These are phyloP conservation scores for Mycena chlorophos DNA, from an alignment of 768 basidiomycete genomes.

Conservation along the genomic window DNA sequence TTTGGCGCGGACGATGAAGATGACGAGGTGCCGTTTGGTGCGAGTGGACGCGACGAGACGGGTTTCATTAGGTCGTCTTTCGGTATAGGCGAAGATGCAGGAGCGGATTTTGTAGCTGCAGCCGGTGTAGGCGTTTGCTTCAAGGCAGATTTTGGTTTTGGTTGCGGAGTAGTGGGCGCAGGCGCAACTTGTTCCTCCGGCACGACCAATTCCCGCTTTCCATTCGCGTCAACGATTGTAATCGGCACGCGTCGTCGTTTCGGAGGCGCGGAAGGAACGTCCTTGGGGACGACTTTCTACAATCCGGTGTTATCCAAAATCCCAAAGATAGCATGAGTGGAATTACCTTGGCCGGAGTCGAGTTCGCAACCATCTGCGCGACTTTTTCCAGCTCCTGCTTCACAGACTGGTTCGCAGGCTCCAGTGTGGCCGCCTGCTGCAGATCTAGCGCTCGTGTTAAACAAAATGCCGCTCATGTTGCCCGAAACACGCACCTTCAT, in stretches of 20 bases:
- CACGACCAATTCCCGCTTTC: slow-evolving; percentile 11
- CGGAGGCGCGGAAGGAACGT: slow-evolving; percentile 26
- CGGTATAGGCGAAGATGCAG: not conserved
- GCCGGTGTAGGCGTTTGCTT: slow-evolving; percentile 7
- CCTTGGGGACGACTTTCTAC: slow-evolving; percentile 13
- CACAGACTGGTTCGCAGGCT: slow-evolving; percentile 64
- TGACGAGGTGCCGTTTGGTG: not conserved
- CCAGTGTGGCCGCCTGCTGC: slow-evolving; percentile 52
- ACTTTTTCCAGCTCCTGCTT: slow-evolving; percentile 63
- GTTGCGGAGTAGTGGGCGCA: too few species aligned
- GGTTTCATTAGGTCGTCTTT: slow-evolving; percentile 35
- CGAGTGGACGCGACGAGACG: slow-evolving; percentile 39
- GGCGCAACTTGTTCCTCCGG: slow-evolving; percentile 6
- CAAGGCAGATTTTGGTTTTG: slow-evolving; percentile 5
- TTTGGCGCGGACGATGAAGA: too few species aligned
- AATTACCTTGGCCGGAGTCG: slow-evolving; percentile 37
- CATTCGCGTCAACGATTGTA: slow-evolving; percentile 17
- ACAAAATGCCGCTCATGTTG: not conserved
- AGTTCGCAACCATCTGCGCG: slow-evolving; percentile 35
- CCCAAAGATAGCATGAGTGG: not conserved
- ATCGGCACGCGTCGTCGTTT: slow-evolving; percentile 59
- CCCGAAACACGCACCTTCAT: slow-evolving; percentile 48
- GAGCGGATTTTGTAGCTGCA: not conserved
- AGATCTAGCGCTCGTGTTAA: slow-evolving; percentile 51
- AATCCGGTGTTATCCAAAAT: slow-evolving; percentile 11